Conservation (phyloP, 495 filamentous ascomycete genomes). For the Alectoria sarmentosa region DNA sequence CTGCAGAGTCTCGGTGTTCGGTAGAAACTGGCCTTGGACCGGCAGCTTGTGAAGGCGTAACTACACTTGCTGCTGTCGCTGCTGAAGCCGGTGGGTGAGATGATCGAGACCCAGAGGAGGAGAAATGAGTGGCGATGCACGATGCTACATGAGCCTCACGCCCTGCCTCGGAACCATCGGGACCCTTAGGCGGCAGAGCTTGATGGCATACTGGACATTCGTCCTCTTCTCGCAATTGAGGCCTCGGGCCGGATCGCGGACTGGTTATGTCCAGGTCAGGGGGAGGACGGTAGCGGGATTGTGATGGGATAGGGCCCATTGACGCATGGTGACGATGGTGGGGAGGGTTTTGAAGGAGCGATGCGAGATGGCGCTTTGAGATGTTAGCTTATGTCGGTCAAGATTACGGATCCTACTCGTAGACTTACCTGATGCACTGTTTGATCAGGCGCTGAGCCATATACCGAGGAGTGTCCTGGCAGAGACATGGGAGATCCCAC, state of each 20-base stretch:
- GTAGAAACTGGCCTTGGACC: slow-evolving; percentile 11
- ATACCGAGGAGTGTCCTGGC: slow-evolving; percentile 20
- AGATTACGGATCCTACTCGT: neutral
- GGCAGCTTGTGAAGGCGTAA: slow-evolving; percentile 17
- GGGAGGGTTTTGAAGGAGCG: slow-evolving; percentile 14
- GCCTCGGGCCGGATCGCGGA: slow-evolving; percentile 27
- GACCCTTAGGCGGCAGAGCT: slow-evolving; percentile 59
- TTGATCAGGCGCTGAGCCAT: slow-evolving; percentile 23
- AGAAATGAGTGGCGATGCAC: slow-evolving; percentile 58
- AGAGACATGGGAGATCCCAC: slow-evolving; percentile 7
- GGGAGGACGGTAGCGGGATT: slow-evolving; percentile 20
- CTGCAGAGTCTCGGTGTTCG: slow-evolving; percentile 4
- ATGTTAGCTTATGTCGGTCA: slow-evolving; percentile 2
- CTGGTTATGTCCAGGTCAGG: slow-evolving; percentile 28
- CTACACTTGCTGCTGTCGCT: slow-evolving; percentile 21
- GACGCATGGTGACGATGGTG: slow-evolving; percentile 27
- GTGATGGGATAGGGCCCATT: slow-evolving; percentile 14
- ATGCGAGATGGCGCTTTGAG: slow-evolving; percentile 19
- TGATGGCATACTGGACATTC: slow-evolving; percentile 84
- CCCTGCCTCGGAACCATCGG: slow-evolving; percentile 51
- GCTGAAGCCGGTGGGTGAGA: slow-evolving; percentile 20
- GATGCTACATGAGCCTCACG: slow-evolving; percentile 69
- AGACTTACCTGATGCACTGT: slow-evolving; percentile 24
- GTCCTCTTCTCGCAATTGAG: slow-evolving; percentile 66
- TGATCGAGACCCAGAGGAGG: slow-evolving; percentile 14